Evolutionary conservation across 257 asterid genomes (phyloP), one percentile per base, ranked within the genome.

Genomic region (Rhazya stricta): DNA sequence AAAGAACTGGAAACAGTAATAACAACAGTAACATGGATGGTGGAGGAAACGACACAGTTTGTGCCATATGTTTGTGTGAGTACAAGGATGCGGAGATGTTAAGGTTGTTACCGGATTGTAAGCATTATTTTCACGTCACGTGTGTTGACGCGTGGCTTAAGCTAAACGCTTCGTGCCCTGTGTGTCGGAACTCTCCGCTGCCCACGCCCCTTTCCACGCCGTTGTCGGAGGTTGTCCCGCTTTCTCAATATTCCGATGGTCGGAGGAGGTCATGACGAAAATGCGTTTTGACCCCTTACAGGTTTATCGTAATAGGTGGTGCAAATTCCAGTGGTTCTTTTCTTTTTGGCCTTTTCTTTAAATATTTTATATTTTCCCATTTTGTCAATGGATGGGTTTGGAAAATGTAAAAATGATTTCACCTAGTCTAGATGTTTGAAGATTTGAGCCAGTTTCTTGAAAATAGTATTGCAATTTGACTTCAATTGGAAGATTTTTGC

Each of bases 151-250:
- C 96, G 27, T 95, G 99, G 99, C 83, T 95, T 51, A 95, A 92
- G 89, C 84, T 92, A 58, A 92, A 89, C 79, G 90, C 96, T 3
- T 89, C 98, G 1, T 95, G 98, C 74, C 98, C 97, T 0, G 93
- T 89, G 2, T 95, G 99, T 72, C 92, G 99, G 79, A 91, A 78
- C 74, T 95, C 99, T 23, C 99, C 98, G 80, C 85, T 95, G 61
- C 97, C 97, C 11, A 94, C 99, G 73, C 99, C 99, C 71, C 77
- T 94, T 34, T 87, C 98, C 1, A 94, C 98, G 78, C 98, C 98
- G 81, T 34, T 95, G 85, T 92, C 92, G 81, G 99, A 95, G 84
- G 99, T 92, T 77, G 97, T 92, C 81, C 99, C 99, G 76, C 96
- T 95, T 1, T 91, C 99, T 4, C 99, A 86, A 67, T 94, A 84